Percentiles rank a stretch among this genome's conserved stretches.
phyloP scores from a whole-genome alignment of 139 green algal genomes.

The Tetraselmis striata region DNA sequence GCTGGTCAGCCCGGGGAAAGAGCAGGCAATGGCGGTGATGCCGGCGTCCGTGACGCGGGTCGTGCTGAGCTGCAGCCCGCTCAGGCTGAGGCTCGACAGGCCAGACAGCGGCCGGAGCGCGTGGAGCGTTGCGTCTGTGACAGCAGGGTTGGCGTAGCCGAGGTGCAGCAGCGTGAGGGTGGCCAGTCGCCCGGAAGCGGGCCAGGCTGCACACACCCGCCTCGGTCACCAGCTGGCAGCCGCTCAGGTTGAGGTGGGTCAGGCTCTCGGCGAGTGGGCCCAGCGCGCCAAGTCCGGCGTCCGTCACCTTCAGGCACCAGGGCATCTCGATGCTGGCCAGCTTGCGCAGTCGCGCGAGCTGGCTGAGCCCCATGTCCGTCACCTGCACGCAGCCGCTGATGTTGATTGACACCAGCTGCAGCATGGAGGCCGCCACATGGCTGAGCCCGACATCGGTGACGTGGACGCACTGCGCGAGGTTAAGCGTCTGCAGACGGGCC shows the following conservation, averaged over 20 bases:
- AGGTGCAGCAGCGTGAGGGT: conserved; percentile 25
- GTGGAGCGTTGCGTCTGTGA: conserved; percentile 27
- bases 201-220: conserved; percentile 26
- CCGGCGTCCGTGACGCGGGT: conserved; percentile 20
- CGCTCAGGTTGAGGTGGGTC: conserved; percentile 35
- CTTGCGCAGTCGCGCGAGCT: conserved; percentile 23
- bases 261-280: conserved; percentile 16
- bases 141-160: conserved; percentile 26
- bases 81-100: conserved; percentile 16
- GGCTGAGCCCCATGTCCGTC: conserved; percentile 27
- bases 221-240: conserved; percentile 42
- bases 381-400: conserved; percentile 35
- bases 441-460: conserved; percentile 32
- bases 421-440: conserved; percentile 2
- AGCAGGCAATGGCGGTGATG: conserved; percentile 14
- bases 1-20: conserved; percentile 13
- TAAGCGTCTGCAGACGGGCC: conserved; percentile 18
- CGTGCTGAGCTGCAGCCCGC: conserved; percentile 24
- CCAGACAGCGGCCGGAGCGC: conserved; percentile 13
- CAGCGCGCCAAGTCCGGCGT: conserved; percentile 27
- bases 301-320: conserved; percentile 43
- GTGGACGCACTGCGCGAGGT: conserved; percentile 45
- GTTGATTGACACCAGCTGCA: conserved; percentile 24
- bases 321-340: conserved; percentile 34
- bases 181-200: conserved; percentile 18